Percentiles rank a stretch among this genome's conserved stretches.
phyloP scores from a whole-genome alignment of 176 grass and related monocot genomes.

The Juncus inflexus region DNA sequence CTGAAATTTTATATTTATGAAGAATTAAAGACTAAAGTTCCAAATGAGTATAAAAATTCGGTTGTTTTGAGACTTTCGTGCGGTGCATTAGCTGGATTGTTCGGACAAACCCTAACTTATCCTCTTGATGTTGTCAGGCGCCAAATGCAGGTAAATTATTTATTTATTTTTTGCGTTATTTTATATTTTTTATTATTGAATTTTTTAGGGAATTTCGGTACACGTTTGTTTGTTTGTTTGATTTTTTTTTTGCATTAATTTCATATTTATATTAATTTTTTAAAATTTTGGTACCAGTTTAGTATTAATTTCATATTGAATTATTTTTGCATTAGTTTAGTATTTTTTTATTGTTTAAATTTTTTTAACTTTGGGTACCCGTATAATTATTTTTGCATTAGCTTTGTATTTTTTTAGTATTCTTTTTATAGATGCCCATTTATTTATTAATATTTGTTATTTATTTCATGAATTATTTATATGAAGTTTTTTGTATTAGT shows the following conservation, averaged over 20 bases:
- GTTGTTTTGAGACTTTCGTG: constrained; percentile 72
- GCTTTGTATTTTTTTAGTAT: neutral
- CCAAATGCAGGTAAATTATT: constrained; percentile 81
- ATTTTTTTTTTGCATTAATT: neutral
- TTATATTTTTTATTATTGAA: neutral
- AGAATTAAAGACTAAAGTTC: constrained; percentile 74
- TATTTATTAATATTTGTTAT: too few relatives aligned
- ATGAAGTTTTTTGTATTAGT: too few relatives aligned
- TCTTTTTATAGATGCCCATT: too few relatives aligned
- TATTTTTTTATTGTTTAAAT: neutral
- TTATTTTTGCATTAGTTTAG: neutral
- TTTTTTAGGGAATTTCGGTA: neutral
- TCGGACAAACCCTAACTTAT: constrained; percentile 94
- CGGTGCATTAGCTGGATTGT: constrained; percentile 92
- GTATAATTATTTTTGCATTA: neutral
- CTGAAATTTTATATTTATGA: constrained; percentile 99
- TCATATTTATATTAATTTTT: neutral
- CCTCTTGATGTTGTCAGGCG: constrained; percentile 96
- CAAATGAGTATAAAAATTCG: constrained; percentile 83
- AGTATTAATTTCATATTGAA: constrained; percentile 28
- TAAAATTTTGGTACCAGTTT: too few relatives aligned
- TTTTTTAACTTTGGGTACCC: neutral
- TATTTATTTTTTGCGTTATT: neutral
- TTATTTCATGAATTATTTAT: too few relatives aligned
- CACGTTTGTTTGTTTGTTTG: constrained; percentile 6